Base-by-base conservation (phyloP, 306 rosid species). In the Glycine soja region DNA sequence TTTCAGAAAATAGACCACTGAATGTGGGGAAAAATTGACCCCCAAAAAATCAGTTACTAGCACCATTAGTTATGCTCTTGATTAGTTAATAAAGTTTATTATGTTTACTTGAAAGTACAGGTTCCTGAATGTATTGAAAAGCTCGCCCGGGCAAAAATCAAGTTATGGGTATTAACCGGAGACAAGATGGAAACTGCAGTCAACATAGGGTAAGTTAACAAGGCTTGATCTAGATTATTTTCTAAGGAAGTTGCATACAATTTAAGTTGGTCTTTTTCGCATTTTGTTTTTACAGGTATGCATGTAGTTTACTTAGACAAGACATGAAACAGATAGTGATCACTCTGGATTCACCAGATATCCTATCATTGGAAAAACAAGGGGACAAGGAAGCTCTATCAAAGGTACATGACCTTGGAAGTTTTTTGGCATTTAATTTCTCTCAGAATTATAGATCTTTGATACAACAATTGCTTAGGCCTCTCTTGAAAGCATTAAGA, bases 111-210 rank as follows among this genome's bases (percentile, higher is more conserved):
- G 70, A 74, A 70, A 81, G 24, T 80, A 69, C 92, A 92, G 98
- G 98, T 94, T 81, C 95, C 98, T 38, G 96, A 89, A 74, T 92
- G 98, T 82, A 90, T 94, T 34, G 82, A 75, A 64, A 94, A 87
- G 82, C 97, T 94, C 61, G 86, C 88, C 61, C 83, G 34, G 51
- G 94, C 98, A 46, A 91, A 95, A 77, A 94, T 94, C 77, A 92
- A 94, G 83, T 73, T 94, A 86, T 94, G 98, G 98, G 97, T 94
- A 50, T 81, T 94, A 83, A 94, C 98, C 3, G 98, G 98, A 67
- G 98, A 94, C 88, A 94, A 92, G 78, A 92, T 92, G 98, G 98
- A 94, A 85, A 94, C 98, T 78, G 98, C 98, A 12, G 82, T 92
- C 64, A 94, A 92, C 67, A 89, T 92, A 72, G 98, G 98, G 98